These are phyloP conservation scores for Senna tora DNA, from an alignment of 306 rosid species.

Conservation along the genomic window DNA sequence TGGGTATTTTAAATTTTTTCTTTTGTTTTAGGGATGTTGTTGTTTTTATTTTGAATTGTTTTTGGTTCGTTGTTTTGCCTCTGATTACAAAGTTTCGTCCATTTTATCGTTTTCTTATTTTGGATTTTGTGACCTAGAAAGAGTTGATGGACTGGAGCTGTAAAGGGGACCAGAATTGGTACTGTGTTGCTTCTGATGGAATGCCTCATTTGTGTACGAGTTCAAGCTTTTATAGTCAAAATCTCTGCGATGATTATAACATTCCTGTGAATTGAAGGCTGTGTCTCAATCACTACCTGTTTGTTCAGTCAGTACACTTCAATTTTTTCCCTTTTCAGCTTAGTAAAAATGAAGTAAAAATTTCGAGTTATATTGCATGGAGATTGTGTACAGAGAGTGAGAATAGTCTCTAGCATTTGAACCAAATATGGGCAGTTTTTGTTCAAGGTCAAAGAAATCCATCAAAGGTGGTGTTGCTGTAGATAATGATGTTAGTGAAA, in stretches of 20 bases:
- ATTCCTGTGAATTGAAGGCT: slow-evolving; percentile 46
- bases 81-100: slow-evolving; percentile 9
- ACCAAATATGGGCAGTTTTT: slow-evolving; percentile 83
- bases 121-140: slow-evolving; percentile 46
- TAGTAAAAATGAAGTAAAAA: slow-evolving; percentile 23
- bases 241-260: slow-evolving; percentile 39
- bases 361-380: slow-evolving; percentile 47
- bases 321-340: slow-evolving; percentile 26
- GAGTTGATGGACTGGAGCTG: slow-evolving; percentile 73
- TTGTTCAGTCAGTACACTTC: slow-evolving; percentile 24
- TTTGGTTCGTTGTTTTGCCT: slow-evolving; percentile 15
- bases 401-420: slow-evolving; percentile 35
- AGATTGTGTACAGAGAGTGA: slow-evolving; percentile 49
- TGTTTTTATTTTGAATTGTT: slow-evolving; percentile 6
- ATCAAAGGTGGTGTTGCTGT: slow-evolving; percentile 57
- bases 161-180: slow-evolving; percentile 64
- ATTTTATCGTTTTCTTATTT: slow-evolving; percentile 32
- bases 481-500: slow-evolving; percentile 57
- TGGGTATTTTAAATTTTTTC: slow-evolving; percentile 11
- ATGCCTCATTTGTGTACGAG: background rate
- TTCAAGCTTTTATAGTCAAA: slow-evolving; percentile 34
- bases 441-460: slow-evolving; percentile 80
- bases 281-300: slow-evolving; percentile 33
- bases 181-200: slow-evolving; percentile 33
- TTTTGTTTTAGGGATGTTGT: background rate